Evolutionary conservation across 805 yeast genomes (phyloP).

Genomic region (Saturnispora dispora): DNA sequence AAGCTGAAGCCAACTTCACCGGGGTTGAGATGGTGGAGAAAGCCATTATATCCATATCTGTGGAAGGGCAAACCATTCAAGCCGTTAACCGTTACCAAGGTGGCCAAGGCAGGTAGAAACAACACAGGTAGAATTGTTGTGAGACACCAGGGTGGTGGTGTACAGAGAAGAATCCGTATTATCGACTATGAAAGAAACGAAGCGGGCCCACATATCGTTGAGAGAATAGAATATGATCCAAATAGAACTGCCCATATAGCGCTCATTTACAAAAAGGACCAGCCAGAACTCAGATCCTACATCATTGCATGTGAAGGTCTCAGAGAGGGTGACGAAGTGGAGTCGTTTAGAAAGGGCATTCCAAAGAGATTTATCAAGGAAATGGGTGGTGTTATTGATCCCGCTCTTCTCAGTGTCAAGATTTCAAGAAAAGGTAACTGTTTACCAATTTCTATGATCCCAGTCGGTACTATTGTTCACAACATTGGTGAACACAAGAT

Average conservation of each 20-base stretch:
- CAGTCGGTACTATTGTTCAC: slow-evolving; percentile 88
- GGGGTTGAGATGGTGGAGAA: slow-evolving; percentile 79
- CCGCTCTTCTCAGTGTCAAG: slow-evolving; percentile 78
- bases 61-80: slow-evolving; percentile 77
- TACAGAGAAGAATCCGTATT: slow-evolving; percentile 75
- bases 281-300: slow-evolving; percentile 58
- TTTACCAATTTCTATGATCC: slow-evolving; percentile 83
- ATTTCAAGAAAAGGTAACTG: slow-evolving; percentile 93
- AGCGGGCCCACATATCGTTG: slow-evolving; percentile 68
- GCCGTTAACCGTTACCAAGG: slow-evolving; percentile 64
- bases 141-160: slow-evolving; percentile 97
- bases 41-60: slow-evolving; percentile 79
- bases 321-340: slow-evolving; percentile 86
- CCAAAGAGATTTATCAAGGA: slow-evolving; percentile 64
- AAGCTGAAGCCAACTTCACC: slow-evolving; percentile 76
- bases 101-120: slow-evolving; percentile 81
- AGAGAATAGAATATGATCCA: slow-evolving; percentile 92
- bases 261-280: slow-evolving; percentile 49
- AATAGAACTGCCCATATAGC: slow-evolving; percentile 92
- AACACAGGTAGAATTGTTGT: slow-evolving; percentile 80
- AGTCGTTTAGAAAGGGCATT: slow-evolving; percentile 81
- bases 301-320: slow-evolving; percentile 88
- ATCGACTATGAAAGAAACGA: slow-evolving; percentile 64
- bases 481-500: slow-evolving; percentile 69
- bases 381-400: slow-evolving; percentile 89